A percentile compares a stretch with the other conserved stretches of the same genome.
Evolutionary conservation across 169 alveolate species (phyloP).

Genomic region (Plasmodium chabaudi): DNA sequence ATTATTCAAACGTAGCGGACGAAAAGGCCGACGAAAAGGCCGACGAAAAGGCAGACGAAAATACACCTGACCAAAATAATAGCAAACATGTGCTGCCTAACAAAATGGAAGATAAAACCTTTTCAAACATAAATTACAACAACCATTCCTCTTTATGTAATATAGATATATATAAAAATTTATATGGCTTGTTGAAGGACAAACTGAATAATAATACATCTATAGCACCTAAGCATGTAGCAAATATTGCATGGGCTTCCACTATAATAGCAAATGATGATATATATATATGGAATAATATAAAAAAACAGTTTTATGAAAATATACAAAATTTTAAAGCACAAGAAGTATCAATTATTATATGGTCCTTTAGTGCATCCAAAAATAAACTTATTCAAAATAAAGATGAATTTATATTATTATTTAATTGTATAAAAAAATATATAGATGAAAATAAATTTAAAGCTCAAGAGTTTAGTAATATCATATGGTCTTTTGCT

Average conservation of each 20-base stretch:
- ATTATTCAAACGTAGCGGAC: constrained; percentile 10
- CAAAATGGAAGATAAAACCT: not conserved
- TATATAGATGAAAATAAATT: constrained; percentile 31
- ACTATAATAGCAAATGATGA: constrained; percentile 44
- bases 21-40: not conserved
- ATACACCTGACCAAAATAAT: not conserved
- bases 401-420: constrained; percentile 29
- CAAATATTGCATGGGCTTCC: constrained; percentile 73
- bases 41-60: not conserved
- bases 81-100: not conserved
- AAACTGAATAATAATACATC: not conserved
- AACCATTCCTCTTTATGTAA: constrained; percentile 11
- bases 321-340: constrained; percentile 45
- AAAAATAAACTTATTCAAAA: constrained; percentile 31
- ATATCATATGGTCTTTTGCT: constrained; percentile 61
- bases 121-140: not conserved
- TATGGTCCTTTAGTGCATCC: constrained; percentile 68
- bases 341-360: constrained; percentile 51
- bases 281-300: constrained; percentile 21
- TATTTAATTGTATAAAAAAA: constrained; percentile 19
- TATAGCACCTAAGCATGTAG: constrained; percentile 52
- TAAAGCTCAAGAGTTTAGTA: constrained; percentile 73
- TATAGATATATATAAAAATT: constrained; percentile 21
- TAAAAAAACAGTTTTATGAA: constrained; percentile 56
- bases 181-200: constrained; percentile 21